Conservation (phyloP, 495 filamentous ascomycete species). For the Hyaloscypha variabilis region DNA sequence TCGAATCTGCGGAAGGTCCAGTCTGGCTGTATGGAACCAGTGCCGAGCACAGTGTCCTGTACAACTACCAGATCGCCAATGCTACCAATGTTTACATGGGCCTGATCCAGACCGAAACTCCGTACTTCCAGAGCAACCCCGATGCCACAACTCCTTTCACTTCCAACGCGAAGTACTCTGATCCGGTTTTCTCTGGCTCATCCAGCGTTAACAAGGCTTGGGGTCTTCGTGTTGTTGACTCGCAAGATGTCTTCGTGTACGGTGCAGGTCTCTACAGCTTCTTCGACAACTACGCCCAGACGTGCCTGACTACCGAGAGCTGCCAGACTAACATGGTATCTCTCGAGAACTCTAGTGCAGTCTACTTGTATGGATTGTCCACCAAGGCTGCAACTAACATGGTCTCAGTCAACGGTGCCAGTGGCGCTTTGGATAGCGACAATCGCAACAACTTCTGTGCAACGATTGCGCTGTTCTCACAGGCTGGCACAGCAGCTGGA, state of each 20-base stretch:
- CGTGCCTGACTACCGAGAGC: conserved; percentile 69
- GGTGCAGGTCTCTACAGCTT: conserved; percentile 85
- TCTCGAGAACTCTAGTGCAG: conserved; percentile 67
- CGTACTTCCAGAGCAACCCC: conserved; percentile 91
- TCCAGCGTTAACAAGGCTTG: conserved; percentile 73
- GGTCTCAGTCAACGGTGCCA: conserved; percentile 65
- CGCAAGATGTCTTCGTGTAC: conserved; percentile 69
- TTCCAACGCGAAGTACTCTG: conserved; percentile 62
- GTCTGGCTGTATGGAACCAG: conserved; percentile 78
- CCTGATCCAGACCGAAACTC: conserved; percentile 88
- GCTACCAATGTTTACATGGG: conserved; percentile 84
- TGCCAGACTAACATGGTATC: conserved; percentile 91
- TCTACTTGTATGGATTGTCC: conserved; percentile 78
- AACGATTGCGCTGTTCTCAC: conserved; percentile 66
- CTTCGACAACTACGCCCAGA: conserved; percentile 84
- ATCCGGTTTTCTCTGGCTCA: conserved; percentile 73
- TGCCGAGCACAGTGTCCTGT: conserved; percentile 86
- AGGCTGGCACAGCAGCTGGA: conserved; percentile 1
- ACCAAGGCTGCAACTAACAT: conserved; percentile 90
- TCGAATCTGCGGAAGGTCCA: conserved; percentile 48
- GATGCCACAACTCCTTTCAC: conserved; percentile 68
- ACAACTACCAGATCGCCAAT: conserved; percentile 79
- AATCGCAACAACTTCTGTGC: conserved; percentile 78
- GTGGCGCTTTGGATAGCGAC: conserved; percentile 58
- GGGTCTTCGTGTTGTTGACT: conserved; percentile 78